phyloP scores from a whole-genome alignment of 352 stramenopile species.

The Phytophthora sansomeana region DNA sequence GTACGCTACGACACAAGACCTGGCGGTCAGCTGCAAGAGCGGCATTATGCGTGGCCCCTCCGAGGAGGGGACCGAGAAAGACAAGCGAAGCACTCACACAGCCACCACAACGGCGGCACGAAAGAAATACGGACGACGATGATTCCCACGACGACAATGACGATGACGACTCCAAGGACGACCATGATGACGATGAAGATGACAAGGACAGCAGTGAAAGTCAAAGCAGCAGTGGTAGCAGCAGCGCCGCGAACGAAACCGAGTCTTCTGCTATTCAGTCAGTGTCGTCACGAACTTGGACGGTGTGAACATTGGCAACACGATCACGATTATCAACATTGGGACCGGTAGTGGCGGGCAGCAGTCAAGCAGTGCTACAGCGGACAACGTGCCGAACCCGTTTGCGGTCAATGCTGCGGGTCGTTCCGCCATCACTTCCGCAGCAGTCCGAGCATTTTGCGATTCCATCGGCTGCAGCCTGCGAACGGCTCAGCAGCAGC shows the following conservation, averaged over 20 bases:
- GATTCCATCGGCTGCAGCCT: conserved; percentile 23
- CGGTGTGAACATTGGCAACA: conserved; percentile 52
- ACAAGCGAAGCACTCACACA: not conserved
- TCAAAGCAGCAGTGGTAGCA: conserved; percentile 10
- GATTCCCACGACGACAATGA: conserved; percentile 14
- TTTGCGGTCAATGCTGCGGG: conserved; percentile 1
- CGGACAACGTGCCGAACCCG: conserved; percentile 2
- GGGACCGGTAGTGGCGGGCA: conserved; percentile 15
- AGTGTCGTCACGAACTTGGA: conserved; percentile 40
- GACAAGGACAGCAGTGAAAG: conserved; percentile 11
- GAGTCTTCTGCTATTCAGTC: conserved; percentile 27
- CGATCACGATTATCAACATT: conserved; percentile 49
- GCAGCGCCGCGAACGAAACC: conserved; percentile 7
- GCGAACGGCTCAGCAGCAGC: not conserved
- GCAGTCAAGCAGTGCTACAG: not conserved
- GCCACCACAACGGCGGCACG: conserved; percentile 2
- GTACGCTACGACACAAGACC: not conserved
- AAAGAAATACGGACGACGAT: not conserved
- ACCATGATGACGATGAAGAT: conserved; percentile 6
- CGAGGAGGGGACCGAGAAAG: not conserved
- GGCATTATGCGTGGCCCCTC: not conserved
- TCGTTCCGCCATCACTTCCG: conserved; percentile 29
- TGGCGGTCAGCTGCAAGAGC: not conserved
- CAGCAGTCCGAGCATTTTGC: conserved; percentile 30
- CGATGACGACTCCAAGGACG: conserved; percentile 7